phyloP scores from a whole-genome alignment of 495 filamentous ascomycete species.

The Glonium stellatum region DNA sequence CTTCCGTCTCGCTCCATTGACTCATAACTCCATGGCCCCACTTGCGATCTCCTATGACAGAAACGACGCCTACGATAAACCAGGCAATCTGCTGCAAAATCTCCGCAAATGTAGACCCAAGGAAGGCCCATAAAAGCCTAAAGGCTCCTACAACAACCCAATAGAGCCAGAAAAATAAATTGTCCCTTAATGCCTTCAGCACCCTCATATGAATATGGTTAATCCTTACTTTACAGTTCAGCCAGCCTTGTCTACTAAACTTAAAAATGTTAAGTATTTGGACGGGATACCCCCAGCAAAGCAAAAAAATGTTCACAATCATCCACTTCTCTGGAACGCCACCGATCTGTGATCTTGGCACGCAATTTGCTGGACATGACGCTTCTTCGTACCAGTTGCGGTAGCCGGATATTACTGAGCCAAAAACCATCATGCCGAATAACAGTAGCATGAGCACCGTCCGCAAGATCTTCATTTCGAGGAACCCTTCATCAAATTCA shows the following conservation, averaged over 20 bases:
- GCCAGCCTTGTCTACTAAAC: background rate
- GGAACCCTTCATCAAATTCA: too few relatives aligned
- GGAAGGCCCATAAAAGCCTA: background rate
- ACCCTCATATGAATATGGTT: background rate
- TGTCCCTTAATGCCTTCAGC: background rate
- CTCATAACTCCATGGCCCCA: background rate
- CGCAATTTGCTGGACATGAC: constrained; percentile 2
- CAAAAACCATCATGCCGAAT: background rate
- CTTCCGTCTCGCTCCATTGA: too few relatives aligned
- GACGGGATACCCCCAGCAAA: background rate
- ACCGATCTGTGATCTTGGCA: background rate
- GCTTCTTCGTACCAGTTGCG: background rate
- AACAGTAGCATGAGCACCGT: constrained; percentile 2
- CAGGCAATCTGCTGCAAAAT: background rate
- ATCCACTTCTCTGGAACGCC: background rate
- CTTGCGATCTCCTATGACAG: background rate
- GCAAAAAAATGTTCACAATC: background rate
- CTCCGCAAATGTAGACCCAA: background rate
- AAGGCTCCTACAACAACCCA: background rate
- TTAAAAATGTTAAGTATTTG: background rate
- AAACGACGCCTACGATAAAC: background rate
- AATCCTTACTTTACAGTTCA: background rate
- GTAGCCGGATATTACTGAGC: background rate
- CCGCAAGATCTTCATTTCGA: constrained; percentile 2
- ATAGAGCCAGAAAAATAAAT: background rate